Conservation (phyloP, 2,329 filamentous ascomycete genomes). For the Nigrograna mackinnonii region DNA sequence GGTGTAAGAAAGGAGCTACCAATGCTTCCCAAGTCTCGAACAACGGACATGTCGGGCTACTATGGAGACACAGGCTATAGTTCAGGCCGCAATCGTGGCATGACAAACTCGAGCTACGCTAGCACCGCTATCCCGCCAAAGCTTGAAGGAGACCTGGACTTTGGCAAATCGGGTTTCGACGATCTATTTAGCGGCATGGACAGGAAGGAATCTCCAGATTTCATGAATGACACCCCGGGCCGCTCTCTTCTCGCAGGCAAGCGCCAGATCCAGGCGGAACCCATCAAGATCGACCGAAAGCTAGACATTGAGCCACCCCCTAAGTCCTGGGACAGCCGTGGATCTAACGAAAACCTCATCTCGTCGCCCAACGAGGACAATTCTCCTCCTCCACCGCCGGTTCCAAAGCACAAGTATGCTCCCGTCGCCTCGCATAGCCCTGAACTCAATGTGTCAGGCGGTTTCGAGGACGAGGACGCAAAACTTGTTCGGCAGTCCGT, state of each 20-base stretch:
- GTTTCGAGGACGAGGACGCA: constrained; percentile 31
- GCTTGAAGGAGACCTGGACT: constrained; percentile 45
- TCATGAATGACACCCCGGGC: constrained; percentile 20
- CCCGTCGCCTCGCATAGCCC: constrained; percentile 38
- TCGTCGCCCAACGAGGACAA: constrained; percentile 39
- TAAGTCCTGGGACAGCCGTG: constrained; percentile 57
- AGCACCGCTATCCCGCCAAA: constrained; percentile 57
- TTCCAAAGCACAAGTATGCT: constrained; percentile 39
- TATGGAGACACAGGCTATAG: neutral
- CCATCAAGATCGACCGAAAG: constrained; percentile 50
- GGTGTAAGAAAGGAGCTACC: constrained; percentile 32
- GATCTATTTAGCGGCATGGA: constrained; percentile 52
- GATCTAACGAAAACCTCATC: constrained; percentile 55
- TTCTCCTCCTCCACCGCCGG: constrained; percentile 34
- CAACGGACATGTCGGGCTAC: constrained; percentile 1
- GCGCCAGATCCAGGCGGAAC: constrained; percentile 40
- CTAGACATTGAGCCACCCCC: constrained; percentile 52
- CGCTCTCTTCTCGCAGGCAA: constrained; percentile 39
- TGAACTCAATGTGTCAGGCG: constrained; percentile 23
- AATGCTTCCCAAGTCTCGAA: constrained; percentile 22
- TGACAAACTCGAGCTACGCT: constrained; percentile 53
- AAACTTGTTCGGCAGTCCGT: constrained; percentile 30
- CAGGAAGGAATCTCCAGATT: constrained; percentile 31
- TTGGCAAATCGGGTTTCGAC: constrained; percentile 49
- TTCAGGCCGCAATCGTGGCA: constrained; percentile 34